Evolutionary conservation across 768 basidiomycete species (phyloP).

Genomic region (Boletus tomentosulus): DNA sequence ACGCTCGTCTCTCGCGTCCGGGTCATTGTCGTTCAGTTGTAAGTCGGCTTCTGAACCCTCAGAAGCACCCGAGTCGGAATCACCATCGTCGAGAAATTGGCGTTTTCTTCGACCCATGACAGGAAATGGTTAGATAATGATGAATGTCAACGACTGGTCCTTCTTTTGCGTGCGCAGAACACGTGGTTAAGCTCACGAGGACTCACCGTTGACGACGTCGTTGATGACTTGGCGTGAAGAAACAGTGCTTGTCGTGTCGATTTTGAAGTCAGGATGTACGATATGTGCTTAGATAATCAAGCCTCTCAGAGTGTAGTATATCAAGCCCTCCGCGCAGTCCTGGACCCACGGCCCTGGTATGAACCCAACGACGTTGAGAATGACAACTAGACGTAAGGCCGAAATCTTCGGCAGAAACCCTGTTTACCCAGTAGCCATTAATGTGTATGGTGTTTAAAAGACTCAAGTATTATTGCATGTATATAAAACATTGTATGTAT

Average conservation of each 20-base stretch:
- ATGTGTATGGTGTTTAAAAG: no score
- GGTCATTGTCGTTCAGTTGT: constrained; percentile 47
- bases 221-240: no score
- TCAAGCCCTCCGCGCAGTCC: no score
- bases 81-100: constrained; percentile 64
- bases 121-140: neutral
- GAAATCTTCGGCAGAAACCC: no score
- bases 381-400: no score
- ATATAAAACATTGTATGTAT: no score
- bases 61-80: constrained; percentile 73
- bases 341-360: no score
- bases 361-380: no score
- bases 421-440: no score
- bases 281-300: constrained; percentile 15
- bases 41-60: constrained; percentile 51
- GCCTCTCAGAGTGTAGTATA: neutral
- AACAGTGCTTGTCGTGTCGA: neutral
- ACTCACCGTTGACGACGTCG: constrained; percentile 12
- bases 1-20: constrained; percentile 68
- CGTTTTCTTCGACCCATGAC: constrained; percentile 76
- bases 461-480: no score
- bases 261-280: no score
- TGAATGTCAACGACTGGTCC: constrained; percentile 2
- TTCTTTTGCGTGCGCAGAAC: constrained; percentile 1
- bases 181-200: neutral